Evolutionary conservation across 768 basidiomycete genomes (phyloP).

Genomic region (Boletus sensibilis): DNA sequence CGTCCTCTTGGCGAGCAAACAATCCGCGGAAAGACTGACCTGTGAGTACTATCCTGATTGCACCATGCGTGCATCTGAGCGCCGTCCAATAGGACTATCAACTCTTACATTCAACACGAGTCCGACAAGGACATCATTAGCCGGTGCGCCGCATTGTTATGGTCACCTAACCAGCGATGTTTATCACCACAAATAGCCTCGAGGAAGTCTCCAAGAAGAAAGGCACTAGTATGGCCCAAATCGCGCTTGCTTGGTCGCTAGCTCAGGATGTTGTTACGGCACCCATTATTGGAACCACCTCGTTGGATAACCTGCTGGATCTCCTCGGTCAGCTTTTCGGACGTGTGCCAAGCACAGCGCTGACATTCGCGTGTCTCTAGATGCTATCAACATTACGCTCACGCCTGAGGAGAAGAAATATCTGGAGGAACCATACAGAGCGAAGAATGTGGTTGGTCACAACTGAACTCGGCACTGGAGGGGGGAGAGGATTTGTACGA

Average conservation of each 20-base stretch:
- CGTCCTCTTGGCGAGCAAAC: constrained; percentile 4
- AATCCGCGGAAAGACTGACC: neutral
- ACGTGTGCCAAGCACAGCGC: neutral
- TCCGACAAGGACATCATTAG: constrained; percentile 9
- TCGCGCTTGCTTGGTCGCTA: constrained; percentile 5
- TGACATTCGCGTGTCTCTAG: neutral
- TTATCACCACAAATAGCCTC: neutral
- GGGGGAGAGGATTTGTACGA: neutral
- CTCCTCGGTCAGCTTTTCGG: constrained; percentile 4
- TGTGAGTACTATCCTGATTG: neutral
- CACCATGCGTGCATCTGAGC: neutral
- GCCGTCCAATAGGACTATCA: neutral
- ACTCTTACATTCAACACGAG: constrained; percentile 10
- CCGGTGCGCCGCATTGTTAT: neutral
- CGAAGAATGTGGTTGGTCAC: constrained; percentile 44
- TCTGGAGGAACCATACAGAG: constrained; percentile 8
- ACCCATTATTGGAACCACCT: constrained; percentile 10
- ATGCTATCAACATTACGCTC: constrained; percentile 5
- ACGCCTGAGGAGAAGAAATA: constrained; percentile 11
- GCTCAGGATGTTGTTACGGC: constrained; percentile 7
- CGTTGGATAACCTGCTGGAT: constrained; percentile 7
- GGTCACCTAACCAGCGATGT: neutral
- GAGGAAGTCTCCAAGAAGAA: constrained; percentile 7
- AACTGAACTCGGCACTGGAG: constrained; percentile 12
- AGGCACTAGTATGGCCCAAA: neutral